Base-by-base conservation (phyloP, 129 eudicot genomes). In the Helianthus tuberosus region DNA sequence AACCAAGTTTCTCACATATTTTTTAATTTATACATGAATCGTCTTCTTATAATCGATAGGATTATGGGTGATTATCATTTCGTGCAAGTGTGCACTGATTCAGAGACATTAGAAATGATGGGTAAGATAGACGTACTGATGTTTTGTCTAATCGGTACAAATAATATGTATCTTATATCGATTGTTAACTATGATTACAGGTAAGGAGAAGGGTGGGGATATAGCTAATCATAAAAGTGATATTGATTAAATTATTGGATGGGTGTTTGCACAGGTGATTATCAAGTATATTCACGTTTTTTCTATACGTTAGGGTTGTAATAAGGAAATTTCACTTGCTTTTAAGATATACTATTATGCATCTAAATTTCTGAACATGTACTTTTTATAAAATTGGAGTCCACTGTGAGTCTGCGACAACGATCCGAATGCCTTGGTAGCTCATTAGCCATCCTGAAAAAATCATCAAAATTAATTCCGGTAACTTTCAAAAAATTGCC, bases 161-260 rank as follows among this genome's bases (percentile, higher is more conserved):
- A 20, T 20, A 20, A 20, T 20, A 20, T 20, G 23, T 0, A 20
- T 20, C 23, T 20, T 20, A 20, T 20, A 20, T 1, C 32, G 44
- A 17, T 69, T 38, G 39, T 20, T 35, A 55, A 70, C 53, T 29
- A 43, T 53, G 23, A 78, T 64, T 76, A 75, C 96, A 93, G 98
- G 98, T 67, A 88, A 88, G 82, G 98, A 93, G 64, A 97, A 90
- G 69, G 96, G 97, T 68, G 91, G 90, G 66, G 80, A 86, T 78
- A 68, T 93, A 62, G 80, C 87, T 68, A 93, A 93, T 78, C 97
- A 93, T 80, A 89, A 71, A 77, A 90, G 98, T 79, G 98, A 93
- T 75, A 91, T 93, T 68, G 98, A 88, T 78, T 93, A 97, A 97
- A 96, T 93, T 68, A 88, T 93, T 27, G 98, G 98, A 78, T 93